Conservation (phyloP, 2,329 filamentous ascomycete genomes). For the Hypoxylon sp. region DNA sequence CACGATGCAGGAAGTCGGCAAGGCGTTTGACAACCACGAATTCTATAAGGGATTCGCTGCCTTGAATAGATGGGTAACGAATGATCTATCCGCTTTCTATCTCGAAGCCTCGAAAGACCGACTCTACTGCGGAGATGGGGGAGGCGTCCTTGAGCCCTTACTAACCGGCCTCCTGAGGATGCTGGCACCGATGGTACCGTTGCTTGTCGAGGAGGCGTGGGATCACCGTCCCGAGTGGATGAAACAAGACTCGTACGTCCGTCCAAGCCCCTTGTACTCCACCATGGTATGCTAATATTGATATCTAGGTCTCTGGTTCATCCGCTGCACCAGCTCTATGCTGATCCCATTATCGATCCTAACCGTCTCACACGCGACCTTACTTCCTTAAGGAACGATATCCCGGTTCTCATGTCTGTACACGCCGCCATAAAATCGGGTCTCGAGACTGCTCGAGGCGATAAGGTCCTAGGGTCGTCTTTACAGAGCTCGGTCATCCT, state of each 20-base stretch:
- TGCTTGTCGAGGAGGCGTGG: slow-evolving; percentile 91
- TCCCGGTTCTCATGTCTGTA: slow-evolving; percentile 65
- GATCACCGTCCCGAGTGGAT: slow-evolving; percentile 78
- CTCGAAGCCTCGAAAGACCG: slow-evolving; percentile 93
- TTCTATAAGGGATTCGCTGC: slow-evolving; percentile 82
- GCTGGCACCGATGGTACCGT: slow-evolving; percentile 83
- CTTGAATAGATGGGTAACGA: slow-evolving; percentile 85
- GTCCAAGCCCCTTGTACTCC: background rate
- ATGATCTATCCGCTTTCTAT: slow-evolving; percentile 92
- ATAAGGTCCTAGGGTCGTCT: slow-evolving; percentile 82
- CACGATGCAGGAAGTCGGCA: slow-evolving; percentile 73
- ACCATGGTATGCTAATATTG: background rate
- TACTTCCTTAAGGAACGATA: slow-evolving; percentile 57
- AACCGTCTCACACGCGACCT: slow-evolving; percentile 57
- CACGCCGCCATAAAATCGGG: slow-evolving; percentile 78
- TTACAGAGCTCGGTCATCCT: slow-evolving; percentile 81
- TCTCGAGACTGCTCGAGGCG: slow-evolving; percentile 78
- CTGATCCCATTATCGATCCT: slow-evolving; percentile 58
- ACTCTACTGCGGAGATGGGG: slow-evolving; percentile 83
- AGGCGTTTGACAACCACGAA: slow-evolving; percentile 77
- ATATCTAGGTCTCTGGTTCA: slow-evolving; percentile 49
- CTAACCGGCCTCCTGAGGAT: slow-evolving; percentile 81
- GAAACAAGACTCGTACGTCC: slow-evolving; percentile 61
- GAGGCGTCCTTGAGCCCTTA: slow-evolving; percentile 74
- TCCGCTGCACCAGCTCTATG: slow-evolving; percentile 65